A percentile compares a stretch with the other conserved stretches of the same genome.
Conservation (phyloP, 352 stramenopile genomes). For the Phytopythium delawarense region DNA sequence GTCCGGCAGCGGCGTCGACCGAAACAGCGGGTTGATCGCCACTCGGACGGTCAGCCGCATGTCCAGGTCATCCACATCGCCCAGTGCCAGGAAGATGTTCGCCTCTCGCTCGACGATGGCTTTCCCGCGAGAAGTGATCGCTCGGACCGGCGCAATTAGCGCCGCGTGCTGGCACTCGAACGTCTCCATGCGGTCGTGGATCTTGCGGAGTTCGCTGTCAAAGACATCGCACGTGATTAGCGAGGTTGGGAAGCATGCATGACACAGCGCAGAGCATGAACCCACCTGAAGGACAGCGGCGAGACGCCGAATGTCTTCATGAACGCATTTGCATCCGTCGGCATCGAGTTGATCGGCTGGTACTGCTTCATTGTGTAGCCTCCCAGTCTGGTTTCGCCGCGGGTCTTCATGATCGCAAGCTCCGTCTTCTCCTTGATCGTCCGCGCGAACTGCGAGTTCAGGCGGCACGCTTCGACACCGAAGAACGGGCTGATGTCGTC, state of each 20-base stretch:
- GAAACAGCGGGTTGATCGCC: conserved; percentile 21
- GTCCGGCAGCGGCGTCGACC: conserved; percentile 13
- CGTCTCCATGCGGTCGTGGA: conserved; percentile 16
- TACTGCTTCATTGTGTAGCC: conserved; percentile 25
- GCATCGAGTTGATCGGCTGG: conserved; percentile 7
- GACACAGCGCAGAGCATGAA: not conserved
- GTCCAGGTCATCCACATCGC: conserved; percentile 12
- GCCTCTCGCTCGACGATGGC: conserved; percentile 5
- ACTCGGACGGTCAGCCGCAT: conserved; percentile 17
- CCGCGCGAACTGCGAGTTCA: conserved; percentile 31
- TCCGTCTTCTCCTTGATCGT: conserved; percentile 19
- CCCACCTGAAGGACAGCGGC: conserved; percentile 2
- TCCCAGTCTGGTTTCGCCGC: conserved; percentile 20
- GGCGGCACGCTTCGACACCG: conserved; percentile 30
- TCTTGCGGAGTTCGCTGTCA: conserved; percentile 17
- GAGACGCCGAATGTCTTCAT: not conserved
- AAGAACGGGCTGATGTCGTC: conserved; percentile 29
- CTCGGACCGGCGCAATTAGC: conserved; percentile 19
- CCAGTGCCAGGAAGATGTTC: conserved; percentile 16
- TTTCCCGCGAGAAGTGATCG: not conserved
- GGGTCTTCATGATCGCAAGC: conserved; percentile 6
- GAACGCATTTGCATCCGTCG: not conserved
- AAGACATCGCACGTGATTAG: not conserved
- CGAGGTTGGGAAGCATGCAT: too few species aligned
- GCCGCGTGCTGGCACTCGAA: conserved; percentile 26